Conservation (phyloP, 768 basidiomycete genomes). For the Amanita subjunquillea region DNA sequence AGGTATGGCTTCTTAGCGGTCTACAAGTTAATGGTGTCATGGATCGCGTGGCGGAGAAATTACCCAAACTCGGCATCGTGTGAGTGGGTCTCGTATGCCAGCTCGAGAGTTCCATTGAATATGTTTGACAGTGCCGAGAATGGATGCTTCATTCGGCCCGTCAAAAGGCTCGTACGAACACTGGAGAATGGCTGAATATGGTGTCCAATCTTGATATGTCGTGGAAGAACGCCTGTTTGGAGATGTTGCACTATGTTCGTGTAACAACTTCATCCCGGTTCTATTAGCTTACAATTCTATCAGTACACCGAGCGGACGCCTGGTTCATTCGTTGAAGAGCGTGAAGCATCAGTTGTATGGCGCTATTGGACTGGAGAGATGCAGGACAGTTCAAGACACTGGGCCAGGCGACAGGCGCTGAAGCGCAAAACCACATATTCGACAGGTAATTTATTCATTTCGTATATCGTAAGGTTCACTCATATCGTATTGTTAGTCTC, state of each 20-base stretch:
- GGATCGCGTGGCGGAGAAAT: slow-evolving; percentile 47
- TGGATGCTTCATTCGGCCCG: slow-evolving; percentile 74
- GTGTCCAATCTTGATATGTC: slow-evolving; percentile 67
- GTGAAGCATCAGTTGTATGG: slow-evolving; percentile 78
- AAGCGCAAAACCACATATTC: slow-evolving; percentile 89
- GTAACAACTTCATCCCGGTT: background rate
- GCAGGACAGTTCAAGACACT: slow-evolving; percentile 42
- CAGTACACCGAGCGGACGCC: slow-evolving; percentile 88
- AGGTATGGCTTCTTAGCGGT: slow-evolving; percentile 79
- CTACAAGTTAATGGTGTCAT: slow-evolving; percentile 53
- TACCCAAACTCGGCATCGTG: slow-evolving; percentile 70
- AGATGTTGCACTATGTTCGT: slow-evolving; percentile 78
- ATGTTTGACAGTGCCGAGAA: slow-evolving; percentile 58
- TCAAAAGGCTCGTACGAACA: slow-evolving; percentile 9
- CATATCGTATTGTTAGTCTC: slow-evolving; percentile 30
- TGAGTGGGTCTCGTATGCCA: slow-evolving; percentile 23
- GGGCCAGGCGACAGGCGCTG: slow-evolving; percentile 81
- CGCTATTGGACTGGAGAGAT: slow-evolving; percentile 63
- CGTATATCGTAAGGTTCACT: background rate
- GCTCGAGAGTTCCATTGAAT: background rate
- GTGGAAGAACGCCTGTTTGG: slow-evolving; percentile 74
- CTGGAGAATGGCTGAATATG: slow-evolving; percentile 66
- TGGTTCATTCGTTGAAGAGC: slow-evolving; percentile 75
- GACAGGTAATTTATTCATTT: slow-evolving; percentile 36
- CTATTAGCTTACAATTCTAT: background rate